phyloP scores from a whole-genome alignment of 176 grass and related monocot species.

The Miscanthus lutarioriparius region DNA sequence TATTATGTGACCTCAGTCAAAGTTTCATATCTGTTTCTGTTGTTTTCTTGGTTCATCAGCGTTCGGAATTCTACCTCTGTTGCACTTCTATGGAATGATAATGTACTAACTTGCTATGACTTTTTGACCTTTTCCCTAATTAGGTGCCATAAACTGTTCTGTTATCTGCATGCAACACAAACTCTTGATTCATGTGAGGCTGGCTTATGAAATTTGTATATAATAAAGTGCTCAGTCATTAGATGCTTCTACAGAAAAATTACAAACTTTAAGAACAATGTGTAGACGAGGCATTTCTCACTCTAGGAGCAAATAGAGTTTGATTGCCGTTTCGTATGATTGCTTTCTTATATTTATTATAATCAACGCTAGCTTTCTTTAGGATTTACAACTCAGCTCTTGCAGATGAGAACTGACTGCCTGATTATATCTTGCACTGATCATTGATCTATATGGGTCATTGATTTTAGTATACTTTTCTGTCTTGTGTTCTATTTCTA shows the following conservation, averaged over 20 bases:
- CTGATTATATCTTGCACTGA: background rate
- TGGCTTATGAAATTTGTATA: background rate
- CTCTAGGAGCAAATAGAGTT: background rate
- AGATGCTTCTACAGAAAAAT: background rate
- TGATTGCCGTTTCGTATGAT: background rate
- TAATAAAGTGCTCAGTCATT: background rate
- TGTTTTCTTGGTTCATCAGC: constrained; percentile 8
- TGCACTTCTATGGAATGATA: background rate
- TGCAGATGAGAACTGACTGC: background rate
- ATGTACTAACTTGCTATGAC: background rate
- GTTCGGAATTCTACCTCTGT: background rate
- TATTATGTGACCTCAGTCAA: background rate
- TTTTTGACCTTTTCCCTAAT: background rate
- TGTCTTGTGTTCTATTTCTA: background rate
- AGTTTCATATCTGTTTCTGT: background rate
- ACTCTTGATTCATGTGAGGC: background rate
- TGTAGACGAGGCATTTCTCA: background rate
- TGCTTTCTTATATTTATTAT: background rate
- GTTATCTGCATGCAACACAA: background rate
- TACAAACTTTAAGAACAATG: background rate
- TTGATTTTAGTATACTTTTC: background rate
- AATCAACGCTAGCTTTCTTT: background rate
- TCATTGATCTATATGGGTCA: background rate
- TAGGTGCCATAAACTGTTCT: background rate
- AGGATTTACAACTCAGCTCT: background rate